Percentiles rank a stretch among this genome's conserved stretches.
phyloP scores from a whole-genome alignment of 164 flowering plant species.

The Euptelea pleiosperma region DNA sequence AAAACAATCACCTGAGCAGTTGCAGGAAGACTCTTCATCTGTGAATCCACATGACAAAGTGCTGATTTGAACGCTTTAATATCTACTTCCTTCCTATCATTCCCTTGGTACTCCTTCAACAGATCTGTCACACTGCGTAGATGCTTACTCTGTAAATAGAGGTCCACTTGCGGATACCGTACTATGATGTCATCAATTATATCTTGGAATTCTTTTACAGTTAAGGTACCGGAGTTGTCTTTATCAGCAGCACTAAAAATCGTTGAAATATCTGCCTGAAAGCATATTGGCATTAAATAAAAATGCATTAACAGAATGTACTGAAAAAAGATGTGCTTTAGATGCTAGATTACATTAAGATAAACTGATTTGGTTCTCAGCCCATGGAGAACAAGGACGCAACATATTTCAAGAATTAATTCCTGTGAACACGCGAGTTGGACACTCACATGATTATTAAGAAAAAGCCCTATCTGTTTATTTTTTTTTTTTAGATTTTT shows the following conservation, averaged over 20 bases:
- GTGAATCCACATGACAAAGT: conserved; percentile 65
- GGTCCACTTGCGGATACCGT: conserved; percentile 84
- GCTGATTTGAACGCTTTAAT: conserved; percentile 69
- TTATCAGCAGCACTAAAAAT: conserved; percentile 68
- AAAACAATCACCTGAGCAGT: too few relatives aligned
- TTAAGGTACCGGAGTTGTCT: conserved; percentile 54
- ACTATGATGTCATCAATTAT: conserved; percentile 53
- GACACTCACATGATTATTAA: too few relatives aligned
- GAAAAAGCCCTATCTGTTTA: too few relatives aligned
- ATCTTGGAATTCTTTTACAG: conserved; percentile 46
- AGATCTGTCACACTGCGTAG: conserved; percentile 32
- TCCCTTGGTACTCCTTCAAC: conserved; percentile 44
- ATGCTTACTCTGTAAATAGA: conserved; percentile 54
- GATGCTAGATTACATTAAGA: too few relatives aligned
- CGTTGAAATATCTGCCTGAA: conserved; percentile 88
- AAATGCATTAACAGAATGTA: too few relatives aligned
- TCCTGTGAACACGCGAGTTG: too few relatives aligned
- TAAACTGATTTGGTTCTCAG: too few relatives aligned
- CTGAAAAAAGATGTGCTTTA: too few relatives aligned
- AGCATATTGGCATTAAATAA: too few relatives aligned
- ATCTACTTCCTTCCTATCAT: conserved; percentile 38
- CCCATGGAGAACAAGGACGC: too few relatives aligned
- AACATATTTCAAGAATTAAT: too few relatives aligned
- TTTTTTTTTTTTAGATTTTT: too few relatives aligned
- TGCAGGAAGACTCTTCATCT: conserved; percentile 78